Evolutionary conservation across 129 eudicot genomes (phyloP), one percentile per base, ranked within the genome.

Genomic region (Chrysanthemum seticuspe): DNA sequence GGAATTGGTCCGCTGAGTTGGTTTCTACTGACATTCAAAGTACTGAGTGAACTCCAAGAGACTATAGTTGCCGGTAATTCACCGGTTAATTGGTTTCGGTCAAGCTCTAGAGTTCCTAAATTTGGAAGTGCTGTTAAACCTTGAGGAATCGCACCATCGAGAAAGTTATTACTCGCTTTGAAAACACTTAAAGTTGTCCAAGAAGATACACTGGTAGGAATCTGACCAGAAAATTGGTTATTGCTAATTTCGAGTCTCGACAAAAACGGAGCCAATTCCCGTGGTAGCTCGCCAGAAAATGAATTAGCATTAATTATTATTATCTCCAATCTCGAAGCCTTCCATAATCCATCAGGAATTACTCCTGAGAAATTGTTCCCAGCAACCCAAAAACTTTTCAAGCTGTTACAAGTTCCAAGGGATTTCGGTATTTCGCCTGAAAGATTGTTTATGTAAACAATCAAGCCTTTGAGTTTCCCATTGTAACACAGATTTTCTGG

Each of bases 1-100:
- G 97, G 97, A 56, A 94, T 94, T 47, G 78, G 74, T 21, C 99
- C 99, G 3, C 85, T 83, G 40, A 94, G 82, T 50, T 79, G 78
- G 74, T 94, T 94, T 45, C 76, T 25, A 40, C 93, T 81, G 65
- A 87, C 87, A 77, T 83, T 83, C 50, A 94, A 74, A 16, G 81
- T 62, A n/a, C 79, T 75, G 0, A 94, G 78, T 59, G 70, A 76
- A 23, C 52, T 13, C 97, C 97, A 90, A 0, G 91, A 79, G 36
- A 61, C 64, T 10, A 88, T 81, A 8, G 71, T 75, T 2, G 79
- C 62, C 6, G 97, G 98, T n/a, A 94, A 58, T n/a, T 55, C 60
- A n/a, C 99, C 97, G 12, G 89, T 65, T 27, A 90, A 69, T 19
- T 50, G 85, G 76, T 94, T 94, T n/a, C 85, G 85, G 52, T 86